These are phyloP conservation scores for Phytophthora aleatoria DNA, from an alignment of 352 stramenopile species.

Conservation along the genomic window DNA sequence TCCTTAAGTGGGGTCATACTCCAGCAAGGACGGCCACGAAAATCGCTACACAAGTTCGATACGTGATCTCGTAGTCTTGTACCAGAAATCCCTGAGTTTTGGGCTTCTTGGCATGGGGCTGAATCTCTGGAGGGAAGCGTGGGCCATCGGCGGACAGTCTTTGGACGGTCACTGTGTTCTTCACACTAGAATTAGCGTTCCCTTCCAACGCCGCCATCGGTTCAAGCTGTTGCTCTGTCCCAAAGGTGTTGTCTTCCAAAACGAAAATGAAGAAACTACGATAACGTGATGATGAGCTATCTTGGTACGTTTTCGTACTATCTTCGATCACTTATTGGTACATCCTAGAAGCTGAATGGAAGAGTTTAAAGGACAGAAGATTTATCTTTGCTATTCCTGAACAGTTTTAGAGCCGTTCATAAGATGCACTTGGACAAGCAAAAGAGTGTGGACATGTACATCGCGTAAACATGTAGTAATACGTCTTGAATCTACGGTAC, in stretches of 20 bases:
- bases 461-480: no score
- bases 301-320: background rate
- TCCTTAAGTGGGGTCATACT: conserved; percentile 46
- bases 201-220: conserved; percentile 3
- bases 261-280: no score
- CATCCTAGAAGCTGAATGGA: background rate
- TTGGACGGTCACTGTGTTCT: conserved; percentile 1
- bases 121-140: conserved; percentile 10
- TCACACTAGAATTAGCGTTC: background rate
- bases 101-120: background rate
- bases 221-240: background rate
- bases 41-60: conserved; percentile 26
- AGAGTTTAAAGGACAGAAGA: no score
- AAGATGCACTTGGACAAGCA: no score
- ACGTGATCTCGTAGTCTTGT: conserved; percentile 33
- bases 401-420: no score
- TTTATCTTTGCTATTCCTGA: no score
- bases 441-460: no score
- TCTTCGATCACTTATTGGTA: background rate
- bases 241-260: background rate
- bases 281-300: background rate
- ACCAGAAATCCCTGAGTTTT: background rate
- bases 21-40: conserved; percentile 20
- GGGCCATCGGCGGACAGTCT: conserved; percentile 16
- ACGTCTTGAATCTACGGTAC: no score